Base-by-base conservation (phyloP, 768 basidiomycete species). In the Naganishia vaughanmartiniae region DNA sequence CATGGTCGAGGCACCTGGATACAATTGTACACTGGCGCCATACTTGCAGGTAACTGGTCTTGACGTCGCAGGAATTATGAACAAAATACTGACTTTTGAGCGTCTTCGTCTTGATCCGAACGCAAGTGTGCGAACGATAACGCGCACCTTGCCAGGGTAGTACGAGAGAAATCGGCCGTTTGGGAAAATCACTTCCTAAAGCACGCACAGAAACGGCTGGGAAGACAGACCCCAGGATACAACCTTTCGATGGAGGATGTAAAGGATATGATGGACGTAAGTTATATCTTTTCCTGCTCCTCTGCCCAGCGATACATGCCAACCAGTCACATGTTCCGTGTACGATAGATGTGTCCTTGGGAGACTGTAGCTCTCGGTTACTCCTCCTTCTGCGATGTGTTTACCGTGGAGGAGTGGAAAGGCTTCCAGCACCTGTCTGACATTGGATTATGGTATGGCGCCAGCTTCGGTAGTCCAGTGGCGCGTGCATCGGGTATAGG, bases 391-490 rank as follows among this genome's bases (percentile, higher is more conserved):
- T 97, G 93, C 73, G 87, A 88, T 67, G 83, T 96, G 4, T 97
- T 97, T 81, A 92, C 91, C 0, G 85, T 89, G 75, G 88, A 91
- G 54, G 93, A 96, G 81, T 97, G 93, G 93, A 89, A 90, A 77
- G 92, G 92, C 0, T 95, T 93, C 79, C 86, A 91, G 78, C 94
- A 96, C 72, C 85, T 89, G 87, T 91, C 73, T 70, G 82, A 82
- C 67, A 71, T 83, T 34, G 69, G 70, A 21, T 82, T 81, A 77
- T 82, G 76, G 76, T 80, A 80, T 60, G 85, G 86, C 71, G 89
- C 87, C 6, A 88, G 88, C 7, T 94, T 89, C 78, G 93, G 95
- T 4, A 89, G 88, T 1, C 90, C 93, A 0, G 84, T 90, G 7
- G 89, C 88, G 1, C 87, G 89, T 12, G 82, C 81, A 0, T 30